These are phyloP conservation scores for Micractinium conductrix DNA, from an alignment of 139 green algal species.

Conservation along the genomic window DNA sequence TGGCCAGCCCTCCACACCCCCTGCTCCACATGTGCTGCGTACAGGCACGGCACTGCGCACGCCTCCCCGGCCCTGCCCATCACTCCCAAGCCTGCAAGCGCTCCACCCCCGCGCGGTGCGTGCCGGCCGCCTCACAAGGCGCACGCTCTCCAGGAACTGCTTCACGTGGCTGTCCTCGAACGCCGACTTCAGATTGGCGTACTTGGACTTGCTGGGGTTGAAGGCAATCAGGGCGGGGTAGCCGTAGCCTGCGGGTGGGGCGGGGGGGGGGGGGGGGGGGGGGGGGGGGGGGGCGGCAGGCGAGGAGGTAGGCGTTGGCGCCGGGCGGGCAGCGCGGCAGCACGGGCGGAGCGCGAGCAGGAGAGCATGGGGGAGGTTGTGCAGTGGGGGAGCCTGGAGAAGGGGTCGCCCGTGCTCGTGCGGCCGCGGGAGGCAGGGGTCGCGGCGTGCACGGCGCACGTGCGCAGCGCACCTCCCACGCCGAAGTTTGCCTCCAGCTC, in stretches of 20 bases:
- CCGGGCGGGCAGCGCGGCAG: too few species aligned
- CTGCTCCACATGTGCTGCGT: too few species aligned
- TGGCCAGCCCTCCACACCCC: too few species aligned
- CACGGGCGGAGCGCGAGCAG: not conserved
- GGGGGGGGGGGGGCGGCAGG: too few species aligned
- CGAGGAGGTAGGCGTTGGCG: too few species aligned
- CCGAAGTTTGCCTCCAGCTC: constrained; percentile 79
- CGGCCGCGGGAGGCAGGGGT: too few species aligned
- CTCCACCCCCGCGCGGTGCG: too few species aligned
- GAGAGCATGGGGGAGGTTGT: too few species aligned
- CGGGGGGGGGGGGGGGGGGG: constrained; percentile 21
- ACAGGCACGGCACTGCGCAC: not conserved
- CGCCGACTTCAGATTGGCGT: constrained; percentile 40
- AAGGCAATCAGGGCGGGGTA: constrained; percentile 84
- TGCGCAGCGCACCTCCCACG: constrained; percentile 61
- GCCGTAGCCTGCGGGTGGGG: constrained; percentile 52
- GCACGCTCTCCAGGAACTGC: constrained; percentile 65
- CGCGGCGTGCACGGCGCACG: not conserved
- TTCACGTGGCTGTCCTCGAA: constrained; percentile 61
- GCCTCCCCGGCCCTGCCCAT: too few species aligned
- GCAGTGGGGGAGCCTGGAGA: too few species aligned
- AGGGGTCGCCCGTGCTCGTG: too few species aligned
- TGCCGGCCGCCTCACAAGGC: constrained; percentile 15
- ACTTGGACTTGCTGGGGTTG: constrained; percentile 65
- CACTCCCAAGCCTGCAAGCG: too few species aligned